Percentiles rank a stretch among this genome's conserved stretches.
Conservation (phyloP, 257 asterid genomes). For the Oldenlandia corymbosa region DNA sequence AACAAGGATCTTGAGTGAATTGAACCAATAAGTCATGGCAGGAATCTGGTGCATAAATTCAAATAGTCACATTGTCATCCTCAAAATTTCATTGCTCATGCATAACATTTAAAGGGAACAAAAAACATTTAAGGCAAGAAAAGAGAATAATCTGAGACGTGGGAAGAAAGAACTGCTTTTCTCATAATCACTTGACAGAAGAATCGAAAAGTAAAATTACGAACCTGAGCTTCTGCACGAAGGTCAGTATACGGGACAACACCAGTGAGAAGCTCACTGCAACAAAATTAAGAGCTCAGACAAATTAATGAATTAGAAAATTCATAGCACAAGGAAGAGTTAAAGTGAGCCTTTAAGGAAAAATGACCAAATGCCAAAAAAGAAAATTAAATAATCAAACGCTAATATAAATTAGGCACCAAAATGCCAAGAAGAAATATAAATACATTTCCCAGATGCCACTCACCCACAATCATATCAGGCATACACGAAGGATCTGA, state of each 20-base stretch:
- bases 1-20: neutral
- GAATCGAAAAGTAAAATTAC: conserved; percentile 4
- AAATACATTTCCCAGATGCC: neutral
- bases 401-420: neutral
- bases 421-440: neutral
- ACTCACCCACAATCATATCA: neutral
- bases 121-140: neutral
- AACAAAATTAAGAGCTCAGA: conserved; percentile 3
- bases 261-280: conserved; percentile 96
- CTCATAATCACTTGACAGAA: neutral
- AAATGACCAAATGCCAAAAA: neutral
- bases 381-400: neutral
- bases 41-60: neutral
- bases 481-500: too few relatives aligned
- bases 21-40: neutral
- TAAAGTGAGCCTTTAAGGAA: neutral
- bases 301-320: neutral
- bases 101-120: neutral
- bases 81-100: neutral
- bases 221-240: conserved; percentile 94
- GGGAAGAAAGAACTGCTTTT: neutral
- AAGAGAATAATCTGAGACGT: neutral
- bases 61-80: neutral
- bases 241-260: conserved; percentile 95
- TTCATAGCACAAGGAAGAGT: neutral